Conservation (phyloP, 2,329 filamentous ascomycete genomes). For the Cytospora leucostoma region DNA sequence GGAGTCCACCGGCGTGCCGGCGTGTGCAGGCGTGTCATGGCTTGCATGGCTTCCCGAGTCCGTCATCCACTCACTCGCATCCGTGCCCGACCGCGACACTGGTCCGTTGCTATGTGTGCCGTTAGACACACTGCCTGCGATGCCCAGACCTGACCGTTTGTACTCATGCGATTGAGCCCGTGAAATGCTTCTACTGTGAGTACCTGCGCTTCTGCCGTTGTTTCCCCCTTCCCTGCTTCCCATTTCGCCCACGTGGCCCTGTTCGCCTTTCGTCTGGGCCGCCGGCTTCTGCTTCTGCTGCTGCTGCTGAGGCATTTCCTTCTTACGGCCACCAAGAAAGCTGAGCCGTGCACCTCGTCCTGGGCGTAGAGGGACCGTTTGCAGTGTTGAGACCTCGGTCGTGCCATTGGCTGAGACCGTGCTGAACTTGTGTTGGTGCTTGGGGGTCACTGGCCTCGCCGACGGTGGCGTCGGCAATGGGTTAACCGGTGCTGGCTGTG, state of each 20-base stretch:
- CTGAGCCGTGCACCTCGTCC: slow-evolving; percentile 56
- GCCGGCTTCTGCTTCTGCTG: slow-evolving; percentile 5
- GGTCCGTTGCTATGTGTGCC: slow-evolving; percentile 16
- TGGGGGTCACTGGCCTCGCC: slow-evolving; percentile 35
- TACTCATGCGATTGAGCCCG: slow-evolving; percentile 41
- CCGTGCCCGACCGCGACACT: slow-evolving; percentile 19
- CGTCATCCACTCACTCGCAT: slow-evolving; percentile 37
- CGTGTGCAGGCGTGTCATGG: slow-evolving; percentile 28
- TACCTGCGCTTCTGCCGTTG: slow-evolving; percentile 33
- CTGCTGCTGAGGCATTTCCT: slow-evolving; percentile 38
- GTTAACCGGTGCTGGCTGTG: slow-evolving; percentile 45
- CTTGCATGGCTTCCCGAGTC: slow-evolving; percentile 35
- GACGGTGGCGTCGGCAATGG: slow-evolving; percentile 52
- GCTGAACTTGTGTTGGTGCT: slow-evolving; percentile 38
- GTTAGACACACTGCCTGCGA: slow-evolving; percentile 16
- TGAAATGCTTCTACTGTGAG: slow-evolving; percentile 49
- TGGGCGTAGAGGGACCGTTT: slow-evolving; percentile 53
- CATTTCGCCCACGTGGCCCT: slow-evolving; percentile 37
- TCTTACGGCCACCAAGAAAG: slow-evolving; percentile 58
- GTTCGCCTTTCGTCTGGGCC: slow-evolving; percentile 28
- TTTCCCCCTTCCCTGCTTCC: slow-evolving; percentile 37
- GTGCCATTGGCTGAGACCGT: slow-evolving; percentile 39
- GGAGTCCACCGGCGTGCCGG: slow-evolving; percentile 23
- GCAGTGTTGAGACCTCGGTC: slow-evolving; percentile 54
- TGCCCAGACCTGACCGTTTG: slow-evolving; percentile 14